These are phyloP conservation scores for Phytophthora melonis DNA, from an alignment of 352 stramenopile species.

Conservation along the genomic window DNA sequence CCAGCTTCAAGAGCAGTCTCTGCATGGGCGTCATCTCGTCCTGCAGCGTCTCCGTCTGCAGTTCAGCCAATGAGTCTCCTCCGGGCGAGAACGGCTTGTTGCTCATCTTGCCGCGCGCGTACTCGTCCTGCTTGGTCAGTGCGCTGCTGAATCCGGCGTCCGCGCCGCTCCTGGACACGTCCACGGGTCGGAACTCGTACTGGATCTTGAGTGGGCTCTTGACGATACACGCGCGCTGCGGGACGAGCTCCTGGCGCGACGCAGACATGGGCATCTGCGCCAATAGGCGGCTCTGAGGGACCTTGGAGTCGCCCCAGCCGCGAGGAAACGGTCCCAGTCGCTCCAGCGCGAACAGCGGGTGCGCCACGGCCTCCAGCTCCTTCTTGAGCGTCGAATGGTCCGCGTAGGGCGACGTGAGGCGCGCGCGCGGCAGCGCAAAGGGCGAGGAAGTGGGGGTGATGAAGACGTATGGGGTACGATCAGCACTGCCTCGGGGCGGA, in stretches of 20 bases:
- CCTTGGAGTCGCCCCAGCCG: constrained; percentile 26
- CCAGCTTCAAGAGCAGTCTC: constrained; percentile 25
- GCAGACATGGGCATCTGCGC: constrained; percentile 79
- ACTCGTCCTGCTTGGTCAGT: constrained; percentile 82
- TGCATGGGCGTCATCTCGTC: constrained; percentile 17
- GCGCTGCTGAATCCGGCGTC: constrained; percentile 70
- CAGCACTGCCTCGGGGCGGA: constrained; percentile 53
- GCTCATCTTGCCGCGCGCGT: constrained; percentile 80
- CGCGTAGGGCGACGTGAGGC: constrained; percentile 45
- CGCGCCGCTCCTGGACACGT: constrained; percentile 38
- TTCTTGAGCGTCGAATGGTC: constrained; percentile 29
- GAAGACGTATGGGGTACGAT: constrained; percentile 43
- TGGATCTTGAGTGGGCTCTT: constrained; percentile 54
- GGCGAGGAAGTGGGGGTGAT: constrained; percentile 7
- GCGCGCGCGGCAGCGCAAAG: constrained; percentile 55
- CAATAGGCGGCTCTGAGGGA: constrained; percentile 61
- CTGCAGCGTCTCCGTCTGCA: constrained; percentile 6
- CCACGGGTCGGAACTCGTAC: constrained; percentile 71
- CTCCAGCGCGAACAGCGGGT: constrained; percentile 55
- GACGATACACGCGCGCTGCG: constrained; percentile 57
- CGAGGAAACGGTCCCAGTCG: constrained; percentile 48
- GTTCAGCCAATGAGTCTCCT: constrained; percentile 62
- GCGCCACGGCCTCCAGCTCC: constrained; percentile 40
- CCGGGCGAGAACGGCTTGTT: constrained; percentile 80
- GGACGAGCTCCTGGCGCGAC: constrained; percentile 62